A percentile compares a stretch with the other conserved stretches of the same genome.
phyloP scores from a whole-genome alignment of 2,329 filamentous ascomycete species.

The Celoporthe dispersa region DNA sequence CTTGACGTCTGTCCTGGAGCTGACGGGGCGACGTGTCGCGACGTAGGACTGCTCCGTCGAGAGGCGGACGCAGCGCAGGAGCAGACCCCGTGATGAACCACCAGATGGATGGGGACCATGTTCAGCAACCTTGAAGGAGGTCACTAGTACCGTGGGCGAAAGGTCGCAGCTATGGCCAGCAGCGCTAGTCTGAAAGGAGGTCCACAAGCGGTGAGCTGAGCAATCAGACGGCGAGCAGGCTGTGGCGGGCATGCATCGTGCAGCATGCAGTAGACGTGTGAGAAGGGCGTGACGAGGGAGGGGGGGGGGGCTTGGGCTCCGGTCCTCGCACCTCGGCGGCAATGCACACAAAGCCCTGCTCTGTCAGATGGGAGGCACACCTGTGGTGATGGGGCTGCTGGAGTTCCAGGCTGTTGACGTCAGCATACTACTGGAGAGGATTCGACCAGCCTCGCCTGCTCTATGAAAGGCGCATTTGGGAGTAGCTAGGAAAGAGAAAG shows the following conservation, averaged over 20 bases:
- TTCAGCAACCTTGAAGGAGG: not conserved
- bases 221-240: slow-evolving; percentile 20
- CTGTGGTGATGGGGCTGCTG: not conserved
- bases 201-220: slow-evolving; percentile 22
- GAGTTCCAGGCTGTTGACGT: not conserved
- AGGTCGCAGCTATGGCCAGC: slow-evolving; percentile 23
- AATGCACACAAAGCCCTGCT: not conserved
- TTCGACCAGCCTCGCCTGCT: not conserved
- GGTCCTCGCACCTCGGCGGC: slow-evolving; percentile 18
- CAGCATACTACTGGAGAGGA: not conserved
- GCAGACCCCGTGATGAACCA: slow-evolving; percentile 3
- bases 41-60: not conserved
- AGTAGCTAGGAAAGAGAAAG: not conserved
- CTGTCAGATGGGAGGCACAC: not conserved
- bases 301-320: not conserved
- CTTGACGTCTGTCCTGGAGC: not conserved
- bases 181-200: slow-evolving; percentile 24
- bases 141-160: slow-evolving; percentile 5
- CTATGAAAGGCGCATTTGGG: not conserved
- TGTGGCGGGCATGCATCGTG: slow-evolving; percentile 18
- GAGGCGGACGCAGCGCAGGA: not conserved
- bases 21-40: not conserved
- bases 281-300: not conserved
- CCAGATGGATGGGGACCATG: not conserved
- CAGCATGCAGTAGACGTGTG: slow-evolving; percentile 17